Base-by-base conservation (phyloP, 352 stramenopile species). In the Globisporangium viniferum region DNA sequence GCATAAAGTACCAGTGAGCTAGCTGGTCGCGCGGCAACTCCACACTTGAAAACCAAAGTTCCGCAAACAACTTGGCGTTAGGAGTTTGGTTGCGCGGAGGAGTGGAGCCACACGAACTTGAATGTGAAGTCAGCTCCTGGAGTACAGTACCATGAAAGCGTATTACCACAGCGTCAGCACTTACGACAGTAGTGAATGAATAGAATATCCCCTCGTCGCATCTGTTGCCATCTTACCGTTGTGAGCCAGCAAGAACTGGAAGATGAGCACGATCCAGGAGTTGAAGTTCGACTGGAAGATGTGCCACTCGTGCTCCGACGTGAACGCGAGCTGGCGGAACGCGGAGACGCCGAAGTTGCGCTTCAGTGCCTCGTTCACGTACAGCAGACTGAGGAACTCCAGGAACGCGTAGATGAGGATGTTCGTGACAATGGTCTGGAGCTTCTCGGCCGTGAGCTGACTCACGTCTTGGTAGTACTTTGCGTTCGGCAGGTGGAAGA, bases 241-340 rank as follows among this genome's bases (percentile, higher is more conserved):
- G 70, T 75, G 69, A 15, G 36, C 48, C 20, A 81, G 68, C 18
- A 71, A 60, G 22, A 79, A 68, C n/a, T 74, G 57, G 41, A 87
- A 71, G 3, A 74, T 56, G 55, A 72, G 71, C 14, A 73, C 53
- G 31, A 79, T 62, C 67, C 66, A 78, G 24, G 70, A 53, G 29
- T 81, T 61, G 15, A 83, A 62, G 7, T 70, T 64, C 35, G 62
- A 59, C 31, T 86, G 78, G 44, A 78, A 76, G 59, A 73, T 65
- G n/a, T 51, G 46, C 24, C 60, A 55, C 57, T 84, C 74, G 33
- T 53, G 70, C 63, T 81, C 70, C 7, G 81, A 62, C 22, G 80
- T 72, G 55, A 80, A 81, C 4, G 66, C 68, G 18, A 84, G 66
- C 46, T 79, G 70, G 9, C 66, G 67, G 22, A 82, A 24, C 7